Percentiles rank a stretch among this genome's conserved stretches.
phyloP scores from a whole-genome alignment of 1,284 basidiomycete species.

The Trametes pubescens region DNA sequence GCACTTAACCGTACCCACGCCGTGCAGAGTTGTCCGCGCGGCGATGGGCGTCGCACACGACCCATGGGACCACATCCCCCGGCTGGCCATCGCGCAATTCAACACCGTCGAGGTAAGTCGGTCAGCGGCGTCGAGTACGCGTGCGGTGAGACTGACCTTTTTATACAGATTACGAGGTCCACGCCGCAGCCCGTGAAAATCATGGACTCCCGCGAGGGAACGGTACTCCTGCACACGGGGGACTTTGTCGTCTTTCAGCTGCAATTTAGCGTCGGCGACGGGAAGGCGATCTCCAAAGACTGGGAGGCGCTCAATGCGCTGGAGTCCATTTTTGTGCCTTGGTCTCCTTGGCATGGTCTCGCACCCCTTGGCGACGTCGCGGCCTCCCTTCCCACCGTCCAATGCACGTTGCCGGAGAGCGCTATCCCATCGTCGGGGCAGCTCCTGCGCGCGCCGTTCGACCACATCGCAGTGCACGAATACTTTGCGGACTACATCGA shows the following conservation, averaged over 20 bases:
- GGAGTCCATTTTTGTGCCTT: constrained; percentile 18
- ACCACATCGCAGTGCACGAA: constrained; percentile 14
- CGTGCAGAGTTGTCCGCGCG: constrained; percentile 5
- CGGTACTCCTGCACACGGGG: constrained; percentile 16
- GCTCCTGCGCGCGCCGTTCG: constrained; percentile 13
- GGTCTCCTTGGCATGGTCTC: constrained; percentile 16
- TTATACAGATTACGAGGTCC: neutral
- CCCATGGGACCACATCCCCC: constrained; percentile 21
- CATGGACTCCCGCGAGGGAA: constrained; percentile 11
- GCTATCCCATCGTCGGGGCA: neutral
- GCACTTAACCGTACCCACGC: neutral
- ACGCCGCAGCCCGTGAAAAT: constrained; percentile 5
- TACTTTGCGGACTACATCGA: constrained; percentile 25
- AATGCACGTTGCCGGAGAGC: neutral
- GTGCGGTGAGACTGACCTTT: neutral
- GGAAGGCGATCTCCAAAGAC: constrained; percentile 15
- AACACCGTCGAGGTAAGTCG: constrained; percentile 18
- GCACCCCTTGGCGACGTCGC: neutral
- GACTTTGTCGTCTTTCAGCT: constrained; percentile 20
- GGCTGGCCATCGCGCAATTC: constrained; percentile 8
- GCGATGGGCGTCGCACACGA: constrained; percentile 22
- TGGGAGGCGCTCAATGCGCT: constrained; percentile 19
- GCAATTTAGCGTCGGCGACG: constrained; percentile 27
- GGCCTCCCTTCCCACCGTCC: constrained; percentile 11
- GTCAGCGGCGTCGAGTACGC: no score